phyloP scores from a whole-genome alignment of 768 basidiomycete genomes.

The Tricholoma flavovirens region DNA sequence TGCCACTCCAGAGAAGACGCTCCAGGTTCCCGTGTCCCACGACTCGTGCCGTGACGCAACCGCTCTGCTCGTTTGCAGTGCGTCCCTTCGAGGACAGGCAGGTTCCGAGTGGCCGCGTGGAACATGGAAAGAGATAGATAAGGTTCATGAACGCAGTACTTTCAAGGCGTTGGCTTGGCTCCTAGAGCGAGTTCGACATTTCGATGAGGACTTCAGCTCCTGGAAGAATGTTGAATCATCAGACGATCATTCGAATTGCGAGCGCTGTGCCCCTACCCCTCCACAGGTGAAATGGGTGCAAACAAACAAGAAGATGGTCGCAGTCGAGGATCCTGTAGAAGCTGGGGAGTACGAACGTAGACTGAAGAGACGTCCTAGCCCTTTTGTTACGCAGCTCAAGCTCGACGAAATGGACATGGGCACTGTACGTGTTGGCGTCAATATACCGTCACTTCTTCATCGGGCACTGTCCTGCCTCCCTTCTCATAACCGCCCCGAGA shows the following conservation, averaged over 20 bases:
- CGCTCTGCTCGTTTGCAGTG: conserved; percentile 72
- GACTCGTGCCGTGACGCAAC: conserved; percentile 71
- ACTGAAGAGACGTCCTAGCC: conserved; percentile 78
- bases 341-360: conserved; percentile 88
- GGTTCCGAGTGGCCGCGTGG: conserved; percentile 75
- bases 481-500: conserved; percentile 39
- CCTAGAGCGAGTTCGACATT: conserved; percentile 72
- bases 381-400: conserved; percentile 82
- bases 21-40: conserved; percentile 46
- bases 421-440: conserved; percentile 78
- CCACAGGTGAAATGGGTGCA: conserved; percentile 76
- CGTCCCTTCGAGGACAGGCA: conserved; percentile 65
- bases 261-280: conserved; percentile 74
- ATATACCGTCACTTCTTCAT: conserved; percentile 82
- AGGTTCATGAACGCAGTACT: conserved; percentile 75
- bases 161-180: conserved; percentile 86
- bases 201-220: conserved; percentile 53
- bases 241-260: conserved; percentile 50
- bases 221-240: conserved; percentile 61
- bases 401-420: conserved; percentile 59
- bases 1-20: conserved; percentile 50
- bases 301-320: conserved; percentile 51
- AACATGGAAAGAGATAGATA: conserved; percentile 77
- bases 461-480: conserved; percentile 82
- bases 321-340: conserved; percentile 79